Evolutionary conservation across 331 rosid species (phyloP), one percentile per base, ranked within the genome.

Genomic region (Rhamnella rubrinervis): DNA sequence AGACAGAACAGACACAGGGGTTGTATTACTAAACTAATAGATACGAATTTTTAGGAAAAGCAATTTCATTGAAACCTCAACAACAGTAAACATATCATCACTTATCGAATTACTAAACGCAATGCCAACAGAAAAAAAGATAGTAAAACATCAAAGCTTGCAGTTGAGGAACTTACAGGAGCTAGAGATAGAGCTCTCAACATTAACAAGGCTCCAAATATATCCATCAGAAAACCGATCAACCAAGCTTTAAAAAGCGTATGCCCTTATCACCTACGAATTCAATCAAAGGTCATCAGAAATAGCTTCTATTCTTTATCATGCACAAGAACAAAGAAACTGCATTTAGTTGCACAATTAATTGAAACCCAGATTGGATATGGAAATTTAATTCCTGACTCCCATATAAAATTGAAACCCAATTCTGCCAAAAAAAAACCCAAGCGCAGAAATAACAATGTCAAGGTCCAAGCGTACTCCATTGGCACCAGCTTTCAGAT

Each of bases 151-250:
- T 62, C 35, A 20, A 63, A 41, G 40, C 35, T 80, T 59, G 63
- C 26, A 56, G 66, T 52, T 41, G 69, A 39, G 72, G 38, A 55
- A 81, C 97, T 85, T 81, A 93, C 98, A 78, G 98, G 98, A 84
- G 98, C 98, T 38, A 82, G 86, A 78, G 97, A 84, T 51, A 93
- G 65, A 37, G 98, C 98, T 84, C 92, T 88, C 83, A 93, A 73
- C 98, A 93, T 93, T 77, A 93, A 79, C 31, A 91, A 14, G 50
- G 97, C 98, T 63, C 98, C 98, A 78, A 85, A 83, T 66, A 91
- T 89, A 80, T 93, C 98, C 98, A 93, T 93, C 39, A 91, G 80
- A 76, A 93, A 93, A 56, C 98, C 97, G 20, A 85, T 77, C 81
- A 81, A 3, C 97, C 97, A 93, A 19, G 91, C 71, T 81, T 63